phyloP scores from a whole-genome alignment of 2,329 filamentous ascomycete genomes.

The Trichoderma oligosporum region DNA sequence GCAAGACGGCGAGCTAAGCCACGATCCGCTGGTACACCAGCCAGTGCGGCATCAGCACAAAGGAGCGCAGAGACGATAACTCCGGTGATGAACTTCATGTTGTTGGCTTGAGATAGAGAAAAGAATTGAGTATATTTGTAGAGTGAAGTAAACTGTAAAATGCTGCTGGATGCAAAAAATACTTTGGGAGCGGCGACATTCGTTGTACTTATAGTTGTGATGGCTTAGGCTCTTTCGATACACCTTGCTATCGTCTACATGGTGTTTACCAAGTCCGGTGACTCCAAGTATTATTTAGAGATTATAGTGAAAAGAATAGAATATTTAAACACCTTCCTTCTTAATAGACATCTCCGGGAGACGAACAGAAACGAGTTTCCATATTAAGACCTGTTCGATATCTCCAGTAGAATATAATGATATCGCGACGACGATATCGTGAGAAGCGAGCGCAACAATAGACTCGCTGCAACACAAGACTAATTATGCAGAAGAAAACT shows the following conservation, averaged over 20 bases:
- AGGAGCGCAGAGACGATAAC: slow-evolving; percentile 1
- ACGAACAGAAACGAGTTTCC: not conserved
- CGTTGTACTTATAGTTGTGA: not conserved
- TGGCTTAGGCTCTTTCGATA: not conserved
- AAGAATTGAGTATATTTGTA: not conserved
- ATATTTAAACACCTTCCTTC: not conserved
- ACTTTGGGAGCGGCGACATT: not conserved
- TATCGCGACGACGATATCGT: not conserved
- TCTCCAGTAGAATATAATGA: not conserved
- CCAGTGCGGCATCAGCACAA: slow-evolving; percentile 7
- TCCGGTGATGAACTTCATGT: slow-evolving; percentile 7
- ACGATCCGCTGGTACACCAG: not conserved
- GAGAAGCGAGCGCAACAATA: not conserved
- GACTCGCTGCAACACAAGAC: not conserved
- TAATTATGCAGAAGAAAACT: not conserved
- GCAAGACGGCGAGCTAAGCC: slow-evolving; percentile 8
- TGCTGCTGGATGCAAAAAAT: not conserved
- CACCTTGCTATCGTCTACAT: not conserved
- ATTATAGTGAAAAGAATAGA: not conserved
- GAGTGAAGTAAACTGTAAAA: not conserved
- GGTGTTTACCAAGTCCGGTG: not conserved
- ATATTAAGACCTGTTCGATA: not conserved
- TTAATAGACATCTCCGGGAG: slow-evolving; percentile 10
- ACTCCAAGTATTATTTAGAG: not conserved
- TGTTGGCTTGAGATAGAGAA: not conserved